These are phyloP conservation scores for Aspergillus sp. DNA, from an alignment of 2,329 filamentous ascomycete species.

Conservation along the genomic window DNA sequence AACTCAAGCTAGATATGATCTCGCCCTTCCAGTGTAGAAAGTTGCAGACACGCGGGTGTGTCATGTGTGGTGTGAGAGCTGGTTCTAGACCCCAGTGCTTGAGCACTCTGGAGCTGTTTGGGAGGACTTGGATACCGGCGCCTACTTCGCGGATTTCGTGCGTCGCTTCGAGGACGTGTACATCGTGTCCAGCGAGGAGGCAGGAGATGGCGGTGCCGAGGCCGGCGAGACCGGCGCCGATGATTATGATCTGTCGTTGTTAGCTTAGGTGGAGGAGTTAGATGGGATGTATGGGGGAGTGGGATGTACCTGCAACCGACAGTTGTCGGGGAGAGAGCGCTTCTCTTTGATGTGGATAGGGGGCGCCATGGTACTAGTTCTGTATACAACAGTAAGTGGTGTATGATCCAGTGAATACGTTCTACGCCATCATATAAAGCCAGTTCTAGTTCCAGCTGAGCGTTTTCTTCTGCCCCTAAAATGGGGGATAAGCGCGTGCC, in stretches of 20 bases:
- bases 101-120: constrained; percentile 33
- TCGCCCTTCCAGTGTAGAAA: constrained; percentile 58
- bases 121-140: constrained; percentile 32
- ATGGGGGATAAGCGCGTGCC: no score
- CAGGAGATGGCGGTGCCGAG: constrained; percentile 30
- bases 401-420: no score
- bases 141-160: constrained; percentile 31
- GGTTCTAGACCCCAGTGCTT: constrained; percentile 47
- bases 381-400: background rate
- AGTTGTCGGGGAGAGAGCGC: constrained; percentile 46
- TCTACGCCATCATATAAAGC: background rate
- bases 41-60: constrained; percentile 47
- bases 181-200: constrained; percentile 27
- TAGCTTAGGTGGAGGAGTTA: no score
- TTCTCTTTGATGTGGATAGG: constrained; percentile 51
- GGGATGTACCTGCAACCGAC: constrained; percentile 45
- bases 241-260: constrained; percentile 34
- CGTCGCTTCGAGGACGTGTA: constrained; percentile 28
- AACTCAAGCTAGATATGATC: constrained; percentile 51
- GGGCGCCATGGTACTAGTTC: constrained; percentile 32
- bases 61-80: constrained; percentile 43
- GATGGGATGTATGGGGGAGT: background rate
- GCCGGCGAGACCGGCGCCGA: constrained; percentile 32
- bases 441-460: no score
- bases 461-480: no score